Percentiles rank a stretch among this genome's conserved stretches.
Evolutionary conservation across 2,329 filamentous ascomycete genomes (phyloP).

Genomic region (Pseudogymnoascus sp.): DNA sequence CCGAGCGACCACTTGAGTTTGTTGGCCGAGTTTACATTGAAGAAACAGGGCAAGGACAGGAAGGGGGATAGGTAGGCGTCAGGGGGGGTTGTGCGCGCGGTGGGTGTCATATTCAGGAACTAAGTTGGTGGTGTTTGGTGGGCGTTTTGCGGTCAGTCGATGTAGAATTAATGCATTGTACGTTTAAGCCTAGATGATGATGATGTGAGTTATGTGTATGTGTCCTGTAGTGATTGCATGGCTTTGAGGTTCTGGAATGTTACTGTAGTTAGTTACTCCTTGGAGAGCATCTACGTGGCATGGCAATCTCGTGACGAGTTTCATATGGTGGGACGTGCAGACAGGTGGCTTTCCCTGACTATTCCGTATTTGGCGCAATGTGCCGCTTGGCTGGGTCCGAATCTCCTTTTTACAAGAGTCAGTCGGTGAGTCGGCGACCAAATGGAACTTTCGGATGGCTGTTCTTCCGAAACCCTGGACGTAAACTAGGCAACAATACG

Average conservation of each 20-base stretch:
- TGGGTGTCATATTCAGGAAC: constrained; percentile 4
- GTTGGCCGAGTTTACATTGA: constrained; percentile 61
- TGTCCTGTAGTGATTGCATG: background rate
- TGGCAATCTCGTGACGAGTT: background rate
- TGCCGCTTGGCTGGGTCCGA: background rate
- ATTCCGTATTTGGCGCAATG: background rate
- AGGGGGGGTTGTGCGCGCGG: background rate
- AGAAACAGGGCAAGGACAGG: constrained; percentile 27
- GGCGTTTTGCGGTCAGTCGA: constrained; percentile 6
- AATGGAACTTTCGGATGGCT: background rate
- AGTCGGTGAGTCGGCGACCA: background rate
- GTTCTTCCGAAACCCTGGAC: background rate
- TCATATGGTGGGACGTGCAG: background rate
- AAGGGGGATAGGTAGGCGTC: constrained; percentile 2
- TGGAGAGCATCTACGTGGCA: background rate
- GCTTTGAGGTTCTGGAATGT: background rate
- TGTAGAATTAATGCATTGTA: constrained; percentile 8
- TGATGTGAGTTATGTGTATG: background rate
- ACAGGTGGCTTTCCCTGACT: background rate
- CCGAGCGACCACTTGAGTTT: constrained; percentile 65
- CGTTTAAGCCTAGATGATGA: background rate
- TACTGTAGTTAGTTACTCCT: background rate
- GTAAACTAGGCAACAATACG: background rate
- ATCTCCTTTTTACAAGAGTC: background rate
- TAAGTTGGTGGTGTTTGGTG: constrained; percentile 7